A percentile compares a stretch with the other conserved stretches of the same genome.
These are phyloP conservation scores for Coemansia sp. DNA, from an alignment of 192 early-diverging fungal species.

Conservation along the genomic window DNA sequence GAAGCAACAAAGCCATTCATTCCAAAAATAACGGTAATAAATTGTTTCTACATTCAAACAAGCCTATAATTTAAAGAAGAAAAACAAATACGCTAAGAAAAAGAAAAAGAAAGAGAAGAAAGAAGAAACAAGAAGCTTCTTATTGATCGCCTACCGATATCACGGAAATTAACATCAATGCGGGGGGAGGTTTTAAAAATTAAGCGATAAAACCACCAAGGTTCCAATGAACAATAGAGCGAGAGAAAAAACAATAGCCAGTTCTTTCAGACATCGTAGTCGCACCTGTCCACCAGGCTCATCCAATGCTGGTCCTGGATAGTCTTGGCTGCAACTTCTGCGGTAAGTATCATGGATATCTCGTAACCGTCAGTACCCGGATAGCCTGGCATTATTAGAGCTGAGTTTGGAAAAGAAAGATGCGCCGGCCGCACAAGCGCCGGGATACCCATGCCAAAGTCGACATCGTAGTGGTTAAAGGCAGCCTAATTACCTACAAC, in stretches of 20 bases:
- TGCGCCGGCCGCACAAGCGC: not conserved
- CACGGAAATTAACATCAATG: too few species aligned
- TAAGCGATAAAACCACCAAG: too few species aligned
- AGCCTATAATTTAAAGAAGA: not conserved
- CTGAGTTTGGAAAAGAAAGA: not conserved
- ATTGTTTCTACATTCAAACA: not conserved
- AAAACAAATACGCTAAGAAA: not conserved
- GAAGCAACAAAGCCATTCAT: not conserved
- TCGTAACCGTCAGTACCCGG: not conserved
- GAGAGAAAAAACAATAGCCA: too few species aligned
- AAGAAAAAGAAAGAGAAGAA: not conserved
- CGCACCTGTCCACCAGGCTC: not conserved
- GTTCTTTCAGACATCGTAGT: not conserved
- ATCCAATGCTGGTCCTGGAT: slow-evolving; percentile 2
- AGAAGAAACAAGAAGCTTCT: not conserved
- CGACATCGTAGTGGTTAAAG: slow-evolving; percentile 17
- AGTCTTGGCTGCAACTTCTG: not conserved
- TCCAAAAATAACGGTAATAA: not conserved
- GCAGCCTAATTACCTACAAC: slow-evolving; percentile 20
- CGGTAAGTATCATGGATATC: not conserved
- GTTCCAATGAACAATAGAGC: too few species aligned
- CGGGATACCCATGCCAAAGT: slow-evolving; percentile 27
- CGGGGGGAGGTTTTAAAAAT: too few species aligned
- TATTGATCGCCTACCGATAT: too few species aligned
- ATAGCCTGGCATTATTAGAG: not conserved